A percentile compares a stretch with the other conserved stretches of the same genome.
Conservation (phyloP, 345 rosid genomes). For the Eucalyptus paniculata region DNA sequence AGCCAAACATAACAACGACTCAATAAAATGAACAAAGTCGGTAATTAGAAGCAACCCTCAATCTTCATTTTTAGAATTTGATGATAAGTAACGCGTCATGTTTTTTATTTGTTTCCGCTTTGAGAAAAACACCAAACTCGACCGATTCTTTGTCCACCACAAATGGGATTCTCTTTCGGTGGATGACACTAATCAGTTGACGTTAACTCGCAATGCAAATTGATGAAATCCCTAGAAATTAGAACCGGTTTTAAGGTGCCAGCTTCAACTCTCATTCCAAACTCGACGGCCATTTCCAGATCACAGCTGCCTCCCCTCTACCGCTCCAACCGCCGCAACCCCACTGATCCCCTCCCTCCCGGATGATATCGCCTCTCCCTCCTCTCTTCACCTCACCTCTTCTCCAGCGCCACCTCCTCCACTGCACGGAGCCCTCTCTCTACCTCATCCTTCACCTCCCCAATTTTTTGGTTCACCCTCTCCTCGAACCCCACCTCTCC, state of each 20-base stretch:
- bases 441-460: too few species aligned
- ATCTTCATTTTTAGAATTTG: not conserved
- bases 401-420: too few species aligned
- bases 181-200: not conserved
- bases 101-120: not conserved
- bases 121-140: not conserved
- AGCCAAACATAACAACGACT: not conserved
- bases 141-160: not conserved
- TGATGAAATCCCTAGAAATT: too few species aligned
- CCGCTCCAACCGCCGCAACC: too few species aligned
- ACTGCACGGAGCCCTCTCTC: too few species aligned
- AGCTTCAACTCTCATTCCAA: too few species aligned
- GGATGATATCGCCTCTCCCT: too few species aligned
- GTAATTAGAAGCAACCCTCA: not conserved
- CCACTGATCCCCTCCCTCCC: too few species aligned
- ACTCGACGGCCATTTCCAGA: rapidly evolving
- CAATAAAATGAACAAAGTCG: not conserved
- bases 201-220: not conserved
- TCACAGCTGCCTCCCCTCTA: rapidly evolving
- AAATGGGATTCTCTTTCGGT: not conserved
- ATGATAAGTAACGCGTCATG: rapidly evolving
- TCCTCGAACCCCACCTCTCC: too few species aligned
- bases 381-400: too few species aligned
- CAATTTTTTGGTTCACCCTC: too few species aligned
- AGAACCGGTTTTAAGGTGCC: rapidly evolving